Percentiles rank a stretch among this genome's conserved stretches.
phyloP scores from a whole-genome alignment of 2,329 filamentous ascomycete species.

The Diaporthe helianthi region DNA sequence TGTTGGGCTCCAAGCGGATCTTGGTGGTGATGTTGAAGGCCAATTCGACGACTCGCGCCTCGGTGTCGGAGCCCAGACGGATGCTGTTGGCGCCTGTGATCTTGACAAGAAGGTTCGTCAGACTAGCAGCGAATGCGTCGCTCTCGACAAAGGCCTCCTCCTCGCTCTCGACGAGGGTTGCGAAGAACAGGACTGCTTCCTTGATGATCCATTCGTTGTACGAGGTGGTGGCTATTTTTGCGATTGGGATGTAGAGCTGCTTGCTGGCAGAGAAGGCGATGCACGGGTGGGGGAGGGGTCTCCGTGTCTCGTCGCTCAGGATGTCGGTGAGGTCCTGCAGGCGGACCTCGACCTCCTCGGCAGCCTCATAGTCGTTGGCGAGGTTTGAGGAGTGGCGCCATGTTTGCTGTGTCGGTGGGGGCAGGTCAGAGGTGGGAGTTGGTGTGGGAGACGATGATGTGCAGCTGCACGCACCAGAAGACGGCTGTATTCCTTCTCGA shows the following conservation, averaged over 20 bases:
- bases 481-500: constrained; percentile 71
- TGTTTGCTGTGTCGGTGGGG: constrained; percentile 51
- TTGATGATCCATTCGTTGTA: constrained; percentile 87
- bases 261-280: constrained; percentile 85
- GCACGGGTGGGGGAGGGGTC: constrained; percentile 89
- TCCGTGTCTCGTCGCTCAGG: constrained; percentile 86
- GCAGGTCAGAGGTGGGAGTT: constrained; percentile 31
- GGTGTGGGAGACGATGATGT: background rate
- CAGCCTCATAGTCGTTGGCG: constrained; percentile 64
- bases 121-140: constrained; percentile 80
- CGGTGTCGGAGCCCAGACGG: constrained; percentile 78
- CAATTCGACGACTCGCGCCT: constrained; percentile 88
- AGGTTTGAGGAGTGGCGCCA: constrained; percentile 70
- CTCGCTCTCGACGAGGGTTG: constrained; percentile 92
- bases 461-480: constrained; percentile 57
- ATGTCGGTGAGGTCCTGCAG: constrained; percentile 73
- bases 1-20: constrained; percentile 86
- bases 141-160: constrained; percentile 94
- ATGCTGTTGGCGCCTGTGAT: constrained; percentile 78
- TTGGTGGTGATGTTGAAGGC: constrained; percentile 97
- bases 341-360: constrained; percentile 67
- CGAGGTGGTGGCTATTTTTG: constrained; percentile 85
- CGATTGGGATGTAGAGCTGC: constrained; percentile 88
- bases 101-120: constrained; percentile 85
- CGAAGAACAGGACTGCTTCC: constrained; percentile 85